These are phyloP conservation scores for Cicer judaicum DNA, from an alignment of 306 rosid species.

Conservation along the genomic window DNA sequence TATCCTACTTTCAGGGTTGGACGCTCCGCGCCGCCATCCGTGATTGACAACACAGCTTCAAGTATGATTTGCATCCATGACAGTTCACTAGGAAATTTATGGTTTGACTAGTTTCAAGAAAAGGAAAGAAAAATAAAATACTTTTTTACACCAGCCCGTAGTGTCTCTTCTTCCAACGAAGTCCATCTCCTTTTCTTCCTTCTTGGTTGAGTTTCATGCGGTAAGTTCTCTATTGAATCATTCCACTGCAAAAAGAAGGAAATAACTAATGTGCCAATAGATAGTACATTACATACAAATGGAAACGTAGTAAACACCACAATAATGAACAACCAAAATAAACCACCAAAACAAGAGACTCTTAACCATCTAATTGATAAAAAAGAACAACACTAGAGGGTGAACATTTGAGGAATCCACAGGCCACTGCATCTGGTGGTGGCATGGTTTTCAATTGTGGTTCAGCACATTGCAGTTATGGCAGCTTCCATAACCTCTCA, in stretches of 20 bases:
- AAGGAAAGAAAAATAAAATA: constrained; percentile 33
- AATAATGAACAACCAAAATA: background rate
- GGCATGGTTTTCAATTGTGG: constrained; percentile 17
- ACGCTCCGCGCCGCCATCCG: too few relatives aligned
- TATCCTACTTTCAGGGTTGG: too few relatives aligned
- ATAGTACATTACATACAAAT: background rate
- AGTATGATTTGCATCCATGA: constrained; percentile 20
- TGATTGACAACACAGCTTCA: background rate
- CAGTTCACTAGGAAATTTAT: constrained; percentile 13
- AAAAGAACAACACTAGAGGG: background rate
- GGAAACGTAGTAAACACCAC: constrained; percentile 17
- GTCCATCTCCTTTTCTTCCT: constrained; percentile 76
- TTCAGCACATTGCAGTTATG: background rate
- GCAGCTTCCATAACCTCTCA: background rate
- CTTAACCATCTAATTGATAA: constrained; percentile 23
- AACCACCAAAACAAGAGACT: background rate
- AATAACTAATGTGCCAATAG: constrained; percentile 15
- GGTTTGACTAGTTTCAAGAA: constrained; percentile 31
- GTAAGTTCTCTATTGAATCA: constrained; percentile 63
- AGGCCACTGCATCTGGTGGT: constrained; percentile 22
- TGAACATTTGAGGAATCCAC: constrained; percentile 34
- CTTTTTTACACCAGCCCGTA: constrained; percentile 68
- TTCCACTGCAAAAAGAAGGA: constrained; percentile 63
- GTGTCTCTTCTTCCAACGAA: constrained; percentile 71
- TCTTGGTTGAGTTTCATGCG: constrained; percentile 42